Base-by-base conservation (phyloP, 176 grass and related monocot genomes). In the Tillandsia fasciculata region DNA sequence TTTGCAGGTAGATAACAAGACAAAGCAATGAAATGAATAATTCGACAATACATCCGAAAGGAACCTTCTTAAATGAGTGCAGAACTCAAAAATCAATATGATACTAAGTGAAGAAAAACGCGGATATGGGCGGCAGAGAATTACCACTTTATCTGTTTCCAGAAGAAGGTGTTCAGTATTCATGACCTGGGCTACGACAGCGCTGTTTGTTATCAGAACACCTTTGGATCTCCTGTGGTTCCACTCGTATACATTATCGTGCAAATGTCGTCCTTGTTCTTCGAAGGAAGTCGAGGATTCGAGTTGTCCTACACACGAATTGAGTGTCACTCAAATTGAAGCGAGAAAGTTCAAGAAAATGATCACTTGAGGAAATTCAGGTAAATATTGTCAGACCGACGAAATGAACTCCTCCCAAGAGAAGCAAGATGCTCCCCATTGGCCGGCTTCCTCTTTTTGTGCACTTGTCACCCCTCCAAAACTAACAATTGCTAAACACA, bases 191-290 rank as follows among this genome's bases (percentile, higher is more conserved):
- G 89, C 83, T 63, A 90, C 64, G 10, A 96, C 68, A 66, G 89
- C 89, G 52, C 68, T 85, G 79, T 96, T 92, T 81, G 76, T 87
- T 72, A 96, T 80, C 79, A 87, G 82, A 33, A 96, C 92, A 65
- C 92, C 92, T 77, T 96, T 9, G 92, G 92, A 65, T 91, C 92
- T 6, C 92, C 92, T 26, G 92, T 96, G 72, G 92, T 96, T 75
- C 92, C 92, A 33, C 92, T 96, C 0, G 92, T 96, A 68, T 96
- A 96, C 88, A 96, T 96, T 67, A 91, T 96, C 61, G 92, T 96
- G 80, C 92, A 89, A 64, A 89, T 83, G 49, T 91, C 83, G 51
- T 92, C 86, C 64, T 89, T 87, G 3, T 67, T 70, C 68, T 90
- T 97, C 2, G 53, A 23, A 2, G 86, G 86, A 72, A 90, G 78